phyloP scores from a whole-genome alignment of 2,329 filamentous ascomycete genomes.

The Trichoderma citrinoviride region DNA sequence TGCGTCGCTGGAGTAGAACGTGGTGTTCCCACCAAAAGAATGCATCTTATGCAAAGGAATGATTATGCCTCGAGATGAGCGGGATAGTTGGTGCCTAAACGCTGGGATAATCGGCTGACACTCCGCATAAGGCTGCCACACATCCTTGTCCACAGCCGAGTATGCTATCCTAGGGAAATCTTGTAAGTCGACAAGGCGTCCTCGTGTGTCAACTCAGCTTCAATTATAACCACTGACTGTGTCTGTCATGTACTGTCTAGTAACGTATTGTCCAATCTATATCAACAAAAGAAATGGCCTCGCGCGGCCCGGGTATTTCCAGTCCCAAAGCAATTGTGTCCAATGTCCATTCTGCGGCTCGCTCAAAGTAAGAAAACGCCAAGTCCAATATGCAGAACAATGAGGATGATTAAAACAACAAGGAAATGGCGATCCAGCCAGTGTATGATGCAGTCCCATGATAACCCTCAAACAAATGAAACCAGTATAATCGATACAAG shows the following conservation, averaged over 20 bases:
- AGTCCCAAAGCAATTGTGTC: constrained; percentile 2
- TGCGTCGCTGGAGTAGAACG: no score
- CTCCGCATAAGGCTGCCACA: no score
- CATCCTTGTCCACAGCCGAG: no score
- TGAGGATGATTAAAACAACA: not conserved
- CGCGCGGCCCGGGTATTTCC: constrained; percentile 26
- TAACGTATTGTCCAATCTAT: constrained; percentile 17
- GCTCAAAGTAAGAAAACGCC: constrained; percentile 16
- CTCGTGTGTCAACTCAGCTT: not conserved
- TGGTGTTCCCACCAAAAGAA: no score
- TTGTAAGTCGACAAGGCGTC: no score
- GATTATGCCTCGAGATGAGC: no score
- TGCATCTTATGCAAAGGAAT: no score
- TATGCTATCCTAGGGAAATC: no score
- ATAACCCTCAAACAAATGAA: no score
- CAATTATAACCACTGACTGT: constrained; percentile 3
- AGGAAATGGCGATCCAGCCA: not conserved
- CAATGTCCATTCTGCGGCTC: constrained; percentile 7
- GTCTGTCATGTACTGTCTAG: constrained; percentile 12
- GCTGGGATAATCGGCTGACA: no score
- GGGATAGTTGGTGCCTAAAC: no score
- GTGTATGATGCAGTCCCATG: not conserved
- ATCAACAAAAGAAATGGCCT: constrained; percentile 23
- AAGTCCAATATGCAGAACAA: constrained; percentile 13
- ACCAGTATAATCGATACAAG: no score